phyloP scores from a whole-genome alignment of 2,329 filamentous ascomycete genomes.

The Ophiocordyceps robertsii region DNA sequence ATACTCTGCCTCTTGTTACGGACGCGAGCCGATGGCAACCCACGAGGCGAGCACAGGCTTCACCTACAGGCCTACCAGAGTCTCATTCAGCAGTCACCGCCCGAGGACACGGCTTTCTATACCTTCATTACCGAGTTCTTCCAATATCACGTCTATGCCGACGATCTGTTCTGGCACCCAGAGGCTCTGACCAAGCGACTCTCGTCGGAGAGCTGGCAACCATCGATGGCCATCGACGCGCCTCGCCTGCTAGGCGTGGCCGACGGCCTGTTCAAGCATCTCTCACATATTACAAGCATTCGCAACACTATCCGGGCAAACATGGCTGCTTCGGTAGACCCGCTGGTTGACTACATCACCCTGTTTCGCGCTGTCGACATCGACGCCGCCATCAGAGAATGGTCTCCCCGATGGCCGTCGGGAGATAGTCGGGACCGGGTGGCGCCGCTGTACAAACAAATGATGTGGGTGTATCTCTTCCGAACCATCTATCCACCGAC shows the following conservation, averaged over 20 bases:
- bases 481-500: slow-evolving; percentile 46
- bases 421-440: slow-evolving; percentile 44
- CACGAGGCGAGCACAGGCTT: slow-evolving; percentile 58
- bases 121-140: slow-evolving; percentile 64
- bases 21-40: slow-evolving; percentile 41
- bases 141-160: slow-evolving; percentile 64
- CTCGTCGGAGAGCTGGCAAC: slow-evolving; percentile 29
- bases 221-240: slow-evolving; percentile 26
- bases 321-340: slow-evolving; percentile 47
- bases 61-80: slow-evolving; percentile 66
- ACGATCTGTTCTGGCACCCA: slow-evolving; percentile 42
- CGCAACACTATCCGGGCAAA: slow-evolving; percentile 61
- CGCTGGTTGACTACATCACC: slow-evolving; percentile 58
- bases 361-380: slow-evolving; percentile 64
- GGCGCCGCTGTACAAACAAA: slow-evolving; percentile 47
- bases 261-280: slow-evolving; percentile 67
- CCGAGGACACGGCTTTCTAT: slow-evolving; percentile 51
- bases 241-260: slow-evolving; percentile 63
- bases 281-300: slow-evolving; percentile 67
- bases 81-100: slow-evolving; percentile 49
- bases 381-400: slow-evolving; percentile 58
- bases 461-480: slow-evolving; percentile 52
- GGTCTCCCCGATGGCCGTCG: slow-evolving; percentile 51
- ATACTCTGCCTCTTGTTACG: slow-evolving; percentile 49
- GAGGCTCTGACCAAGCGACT: slow-evolving; percentile 22